Evolutionary conservation across 2,329 filamentous ascomycete genomes (phyloP), one percentile per base, ranked within the genome.

Genomic region (Xylaria hypoxylon): DNA sequence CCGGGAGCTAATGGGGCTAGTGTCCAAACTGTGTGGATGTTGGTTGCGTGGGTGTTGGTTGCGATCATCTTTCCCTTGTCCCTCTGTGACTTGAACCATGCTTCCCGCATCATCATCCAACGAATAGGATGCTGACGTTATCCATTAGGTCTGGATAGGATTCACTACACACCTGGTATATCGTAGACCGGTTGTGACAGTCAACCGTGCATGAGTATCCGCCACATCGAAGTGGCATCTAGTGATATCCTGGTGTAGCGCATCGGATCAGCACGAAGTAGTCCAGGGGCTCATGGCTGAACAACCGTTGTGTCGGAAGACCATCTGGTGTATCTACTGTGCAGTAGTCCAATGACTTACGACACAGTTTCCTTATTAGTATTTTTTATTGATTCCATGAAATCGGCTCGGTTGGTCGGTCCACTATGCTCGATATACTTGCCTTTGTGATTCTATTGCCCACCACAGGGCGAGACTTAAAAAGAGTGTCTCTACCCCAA

Each of bases 71-170:
- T 64, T 35, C 38, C 40, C 53, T 15, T 64, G 44, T 42, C 56
- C 33, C 59, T 66, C 57, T 69, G 62, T 60, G 51, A 59, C 50
- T 68, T 44, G 56, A 63, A 63, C 65, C 65, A 61, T 57, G 24
- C 33, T 65, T 56, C 33, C 45, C 55, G 22, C 59, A 47, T 65
- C 61, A 56, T 38, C 31, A 26, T 51, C 44, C 51, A 38, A 61
- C 68, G 59, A 69, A 69, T 69, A 40, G 57, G 55, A 63, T 59
- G 65, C 62, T 65, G 55, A 68, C 65, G 24, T 67, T 64, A 55
- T 47, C 48, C 42, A 5, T 33, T 24, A 22, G 19, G 33, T 35
- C 45, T 50, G 45, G 24, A 47, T 59, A 53, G 59, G 47, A 51
- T 58, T 59, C 40, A 59, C 47, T 50, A 52, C 52, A 56, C 52